A percentile compares a stretch with the other conserved stretches of the same genome.
phyloP scores from a whole-genome alignment of 2,329 filamentous ascomycete species.

The Trichophyton equinum region DNA sequence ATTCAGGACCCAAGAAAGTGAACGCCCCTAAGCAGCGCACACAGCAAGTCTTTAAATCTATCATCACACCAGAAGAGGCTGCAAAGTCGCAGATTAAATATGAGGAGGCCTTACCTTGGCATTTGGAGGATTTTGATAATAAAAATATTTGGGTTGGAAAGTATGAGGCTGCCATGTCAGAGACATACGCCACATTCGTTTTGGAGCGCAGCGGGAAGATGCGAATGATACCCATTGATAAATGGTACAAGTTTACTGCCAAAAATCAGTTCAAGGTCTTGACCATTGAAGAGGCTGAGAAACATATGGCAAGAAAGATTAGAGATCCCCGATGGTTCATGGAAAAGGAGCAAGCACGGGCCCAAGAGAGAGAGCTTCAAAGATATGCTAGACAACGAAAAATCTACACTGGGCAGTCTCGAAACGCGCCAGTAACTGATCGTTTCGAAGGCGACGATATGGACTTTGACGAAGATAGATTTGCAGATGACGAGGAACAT shows the following conservation, averaged over 20 bases:
- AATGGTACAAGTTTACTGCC: slow-evolving; percentile 63
- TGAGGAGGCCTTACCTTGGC: slow-evolving; percentile 92
- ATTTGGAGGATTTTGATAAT: slow-evolving; percentile 89
- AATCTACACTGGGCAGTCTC: slow-evolving; percentile 35
- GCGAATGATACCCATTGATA: slow-evolving; percentile 81
- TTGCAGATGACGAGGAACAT: slow-evolving; percentile 80
- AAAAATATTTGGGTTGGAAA: slow-evolving; percentile 89
- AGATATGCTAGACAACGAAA: slow-evolving; percentile 38
- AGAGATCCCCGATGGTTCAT: slow-evolving; percentile 72
- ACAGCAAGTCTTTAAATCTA: slow-evolving; percentile 72
- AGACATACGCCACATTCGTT: slow-evolving; percentile 65
- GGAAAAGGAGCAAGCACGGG: slow-evolving; percentile 42
- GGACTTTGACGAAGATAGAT: slow-evolving; percentile 59
- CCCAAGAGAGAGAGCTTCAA: slow-evolving; percentile 47
- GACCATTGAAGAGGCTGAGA: slow-evolving; percentile 74
- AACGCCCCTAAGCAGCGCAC: slow-evolving; percentile 61
- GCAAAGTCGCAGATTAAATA: slow-evolving; percentile 56
- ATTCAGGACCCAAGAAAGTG: slow-evolving; percentile 56
- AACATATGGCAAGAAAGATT: slow-evolving; percentile 64
- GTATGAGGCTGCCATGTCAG: slow-evolving; percentile 79
- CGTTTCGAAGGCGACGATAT: slow-evolving; percentile 52
- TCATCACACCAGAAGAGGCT: slow-evolving; percentile 62
- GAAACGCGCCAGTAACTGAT: slow-evolving; percentile 33
- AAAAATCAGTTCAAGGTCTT: slow-evolving; percentile 56
- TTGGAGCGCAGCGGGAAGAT: slow-evolving; percentile 59